Evolutionary conservation across 2,329 filamentous ascomycete species (phyloP).

Genomic region (Cyphellophora europaea): DNA sequence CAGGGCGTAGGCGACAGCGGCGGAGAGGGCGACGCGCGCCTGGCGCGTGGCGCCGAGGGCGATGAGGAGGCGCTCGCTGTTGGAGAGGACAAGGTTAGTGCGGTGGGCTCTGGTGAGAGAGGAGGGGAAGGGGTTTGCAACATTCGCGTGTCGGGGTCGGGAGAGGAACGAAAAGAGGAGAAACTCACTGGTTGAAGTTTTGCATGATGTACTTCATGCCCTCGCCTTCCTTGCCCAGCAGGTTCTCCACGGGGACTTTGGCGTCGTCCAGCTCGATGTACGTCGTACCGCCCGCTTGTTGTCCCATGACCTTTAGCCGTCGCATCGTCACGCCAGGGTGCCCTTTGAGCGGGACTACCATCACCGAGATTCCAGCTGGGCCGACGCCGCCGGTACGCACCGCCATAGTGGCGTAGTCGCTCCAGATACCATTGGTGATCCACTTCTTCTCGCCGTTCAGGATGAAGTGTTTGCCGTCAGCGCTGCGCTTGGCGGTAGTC

Average conservation of each 20-base stretch:
- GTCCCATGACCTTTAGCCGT: constrained; percentile 55
- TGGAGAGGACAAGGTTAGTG: too few species aligned
- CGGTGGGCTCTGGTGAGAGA: too few species aligned
- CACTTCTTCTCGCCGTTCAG: constrained; percentile 73
- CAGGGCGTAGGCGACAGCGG: constrained; percentile 53
- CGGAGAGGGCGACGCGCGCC: constrained; percentile 48
- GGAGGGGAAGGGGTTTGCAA: too few species aligned
- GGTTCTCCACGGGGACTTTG: constrained; percentile 57
- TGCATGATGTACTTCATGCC: constrained; percentile 68
- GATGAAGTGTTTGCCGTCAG: constrained; percentile 57
- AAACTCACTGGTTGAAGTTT: constrained; percentile 80
- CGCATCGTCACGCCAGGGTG: constrained; percentile 58
- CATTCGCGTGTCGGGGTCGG: too few species aligned
- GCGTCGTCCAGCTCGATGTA: constrained; percentile 70
- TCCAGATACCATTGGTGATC: constrained; percentile 67
- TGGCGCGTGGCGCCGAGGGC: constrained; percentile 54
- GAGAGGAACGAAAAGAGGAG: too few species aligned
- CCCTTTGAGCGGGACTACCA: constrained; percentile 59
- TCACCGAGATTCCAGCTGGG: constrained; percentile 51
- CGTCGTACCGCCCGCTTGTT: constrained; percentile 57
- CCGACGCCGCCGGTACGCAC: constrained; percentile 59
- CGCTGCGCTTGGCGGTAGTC: constrained; percentile 53
- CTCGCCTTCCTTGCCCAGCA: constrained; percentile 58
- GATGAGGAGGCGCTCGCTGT: constrained; percentile 60
- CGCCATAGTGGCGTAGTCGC: constrained; percentile 59